Conservation (phyloP, 2,329 filamentous ascomycete species). For the Penicillium psychrosexuale region DNA sequence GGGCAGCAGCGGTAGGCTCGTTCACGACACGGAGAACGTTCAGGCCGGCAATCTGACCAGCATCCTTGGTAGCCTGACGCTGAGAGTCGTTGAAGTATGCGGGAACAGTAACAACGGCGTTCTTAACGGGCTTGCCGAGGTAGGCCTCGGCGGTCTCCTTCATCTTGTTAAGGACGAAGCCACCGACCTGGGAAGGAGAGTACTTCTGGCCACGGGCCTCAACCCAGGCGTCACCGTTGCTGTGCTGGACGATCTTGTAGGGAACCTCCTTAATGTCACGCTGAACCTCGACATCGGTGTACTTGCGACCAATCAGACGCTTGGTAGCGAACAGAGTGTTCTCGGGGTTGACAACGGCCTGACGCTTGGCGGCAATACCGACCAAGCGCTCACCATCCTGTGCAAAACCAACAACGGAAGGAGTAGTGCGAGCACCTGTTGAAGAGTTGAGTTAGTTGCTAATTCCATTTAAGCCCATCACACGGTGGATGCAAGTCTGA, state of each 20-base stretch:
- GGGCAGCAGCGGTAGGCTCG: conserved; percentile 92
- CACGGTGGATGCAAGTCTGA: not conserved
- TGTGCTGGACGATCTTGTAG: conserved; percentile 98
- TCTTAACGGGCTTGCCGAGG: conserved; percentile 85
- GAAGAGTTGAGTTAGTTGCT: conserved; percentile 15
- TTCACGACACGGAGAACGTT: conserved; percentile 98
- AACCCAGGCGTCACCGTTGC: conserved; percentile 95
- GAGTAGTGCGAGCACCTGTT: conserved; percentile 79
- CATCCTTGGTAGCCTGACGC: conserved; percentile 97
- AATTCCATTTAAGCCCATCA: not conserved
- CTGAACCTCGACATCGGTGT: conserved; percentile 89
- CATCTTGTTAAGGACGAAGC: conserved; percentile 96
- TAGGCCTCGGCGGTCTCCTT: conserved; percentile 97
- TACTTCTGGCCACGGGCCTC: conserved; percentile 91
- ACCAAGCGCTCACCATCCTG: conserved; percentile 94
- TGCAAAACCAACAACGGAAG: conserved; percentile 92
- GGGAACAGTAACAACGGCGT: conserved; percentile 93
- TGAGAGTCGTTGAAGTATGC: conserved; percentile 99
- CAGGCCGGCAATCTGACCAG: conserved; percentile 90
- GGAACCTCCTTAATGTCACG: conserved; percentile 96
- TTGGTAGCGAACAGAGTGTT: conserved; percentile 98
- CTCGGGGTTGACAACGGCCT: conserved; percentile 97
- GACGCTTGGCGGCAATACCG: conserved; percentile 95
- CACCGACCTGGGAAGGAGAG: conserved; percentile 97
- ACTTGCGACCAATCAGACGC: conserved; percentile 97